Evolutionary conservation across 345 rosid genomes (phyloP).

Genomic region (Populus nigra): DNA sequence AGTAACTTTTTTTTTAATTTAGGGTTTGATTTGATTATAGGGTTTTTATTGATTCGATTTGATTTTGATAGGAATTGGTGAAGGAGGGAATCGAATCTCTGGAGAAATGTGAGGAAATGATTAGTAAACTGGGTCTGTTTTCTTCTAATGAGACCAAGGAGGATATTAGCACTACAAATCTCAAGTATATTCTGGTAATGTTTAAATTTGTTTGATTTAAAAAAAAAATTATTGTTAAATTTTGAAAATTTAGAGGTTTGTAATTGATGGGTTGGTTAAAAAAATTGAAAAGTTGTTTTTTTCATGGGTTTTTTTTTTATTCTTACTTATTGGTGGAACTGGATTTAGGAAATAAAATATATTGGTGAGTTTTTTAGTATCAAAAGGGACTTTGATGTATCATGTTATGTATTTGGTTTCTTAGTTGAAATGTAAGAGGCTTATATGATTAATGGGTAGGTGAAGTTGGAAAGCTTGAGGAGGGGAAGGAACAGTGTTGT

Average conservation of each 20-base stretch:
- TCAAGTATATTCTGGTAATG: slow-evolving; percentile 84
- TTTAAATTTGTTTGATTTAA: neutral
- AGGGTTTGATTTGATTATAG: neutral
- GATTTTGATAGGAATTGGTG: slow-evolving; percentile 48
- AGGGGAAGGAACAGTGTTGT: neutral
- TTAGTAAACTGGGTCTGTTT: slow-evolving; percentile 71
- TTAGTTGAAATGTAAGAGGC: neutral
- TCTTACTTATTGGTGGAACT: neutral
- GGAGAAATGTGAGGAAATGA: slow-evolving; percentile 84
- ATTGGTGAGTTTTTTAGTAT: neutral
- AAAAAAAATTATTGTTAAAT: neutral
- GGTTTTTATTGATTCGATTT: neutral
- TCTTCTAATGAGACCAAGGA: slow-evolving; percentile 87
- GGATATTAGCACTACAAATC: slow-evolving; percentile 75
- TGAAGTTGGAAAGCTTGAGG: neutral
- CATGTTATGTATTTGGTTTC: neutral
- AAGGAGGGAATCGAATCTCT: slow-evolving; percentile 66
- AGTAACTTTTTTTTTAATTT: neutral
- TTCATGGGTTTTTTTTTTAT: neutral
- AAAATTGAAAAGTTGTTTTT: neutral
- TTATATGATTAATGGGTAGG: neutral
- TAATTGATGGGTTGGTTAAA: neutral
- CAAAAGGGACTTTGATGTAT: neutral
- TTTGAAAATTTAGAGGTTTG: neutral
- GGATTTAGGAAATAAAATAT: neutral